These are phyloP conservation scores for Fusarium napiforme DNA, from an alignment of 2,329 filamentous ascomycete species.

Conservation along the genomic window DNA sequence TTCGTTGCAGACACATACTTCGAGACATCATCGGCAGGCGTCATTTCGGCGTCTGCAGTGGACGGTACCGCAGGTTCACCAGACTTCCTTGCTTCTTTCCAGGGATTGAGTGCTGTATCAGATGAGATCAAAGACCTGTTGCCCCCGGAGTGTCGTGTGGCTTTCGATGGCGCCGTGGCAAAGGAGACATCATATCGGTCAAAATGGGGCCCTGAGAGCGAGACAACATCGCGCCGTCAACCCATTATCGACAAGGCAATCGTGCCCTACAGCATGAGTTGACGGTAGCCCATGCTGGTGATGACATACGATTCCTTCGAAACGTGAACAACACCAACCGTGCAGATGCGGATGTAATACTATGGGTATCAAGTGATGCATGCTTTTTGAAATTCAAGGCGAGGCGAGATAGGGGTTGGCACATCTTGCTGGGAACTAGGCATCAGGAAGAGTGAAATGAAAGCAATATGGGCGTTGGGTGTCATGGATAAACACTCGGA, in stretches of 20 bases:
- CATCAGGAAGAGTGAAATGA: constrained; percentile 2
- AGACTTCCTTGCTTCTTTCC: constrained; percentile 63
- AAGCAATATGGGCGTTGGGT: constrained; percentile 36
- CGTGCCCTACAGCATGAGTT: constrained; percentile 65
- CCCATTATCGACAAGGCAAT: constrained; percentile 73
- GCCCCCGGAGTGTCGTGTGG: constrained; percentile 75
- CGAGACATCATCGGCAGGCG: constrained; percentile 61
- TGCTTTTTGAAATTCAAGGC: constrained; percentile 7
- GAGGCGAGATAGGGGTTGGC: not conserved
- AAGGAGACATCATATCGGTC: constrained; percentile 78
- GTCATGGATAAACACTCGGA: constrained; percentile 28
- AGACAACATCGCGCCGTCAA: constrained; percentile 62
- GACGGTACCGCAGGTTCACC: constrained; percentile 57
- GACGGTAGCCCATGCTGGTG: not conserved
- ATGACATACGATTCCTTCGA: not conserved
- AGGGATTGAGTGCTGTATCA: constrained; percentile 71
- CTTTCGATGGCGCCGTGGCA: constrained; percentile 74
- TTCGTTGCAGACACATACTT: constrained; percentile 65
- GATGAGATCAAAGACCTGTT: constrained; percentile 74
- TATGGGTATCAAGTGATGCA: not conserved
- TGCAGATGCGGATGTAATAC: not conserved
- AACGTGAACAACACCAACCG: not conserved
- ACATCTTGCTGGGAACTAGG: not conserved
- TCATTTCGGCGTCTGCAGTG: constrained; percentile 56
- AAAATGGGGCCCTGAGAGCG: constrained; percentile 76